phyloP scores from a whole-genome alignment of 345 rosid genomes.

The Firmiana major region DNA sequence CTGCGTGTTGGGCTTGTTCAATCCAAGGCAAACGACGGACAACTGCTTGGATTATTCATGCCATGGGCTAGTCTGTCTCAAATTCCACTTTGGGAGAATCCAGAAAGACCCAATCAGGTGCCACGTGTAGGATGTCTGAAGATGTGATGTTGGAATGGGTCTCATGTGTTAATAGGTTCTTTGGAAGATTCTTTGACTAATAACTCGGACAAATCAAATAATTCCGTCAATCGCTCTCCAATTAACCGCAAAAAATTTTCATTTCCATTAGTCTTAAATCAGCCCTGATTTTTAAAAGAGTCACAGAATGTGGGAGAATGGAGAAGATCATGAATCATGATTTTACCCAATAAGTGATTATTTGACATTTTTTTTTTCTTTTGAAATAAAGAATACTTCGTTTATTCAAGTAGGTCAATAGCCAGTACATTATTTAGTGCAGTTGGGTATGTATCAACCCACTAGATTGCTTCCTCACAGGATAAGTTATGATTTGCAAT shows the following conservation, averaged over 20 bases:
- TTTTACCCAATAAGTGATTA: not conserved
- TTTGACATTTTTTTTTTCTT: no score
- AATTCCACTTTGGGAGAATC: not conserved
- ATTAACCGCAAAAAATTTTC: not conserved
- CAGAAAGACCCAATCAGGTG: not conserved
- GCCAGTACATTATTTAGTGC: no score
- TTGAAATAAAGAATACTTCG: no score
- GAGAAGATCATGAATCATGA: not conserved
- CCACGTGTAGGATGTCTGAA: not conserved
- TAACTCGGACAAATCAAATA: not conserved
- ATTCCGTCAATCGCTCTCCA: not conserved
- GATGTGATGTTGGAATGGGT: not conserved
- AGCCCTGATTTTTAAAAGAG: no score
- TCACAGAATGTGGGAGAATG: not conserved
- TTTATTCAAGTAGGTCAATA: no score
- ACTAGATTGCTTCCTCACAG: no score
- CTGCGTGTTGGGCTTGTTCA: slow-evolving; percentile 8
- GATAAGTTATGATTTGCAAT: no score
- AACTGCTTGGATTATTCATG: no score
- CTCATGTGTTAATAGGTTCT: not conserved
- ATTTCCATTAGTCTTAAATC: not conserved
- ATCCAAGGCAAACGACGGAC: not conserved
- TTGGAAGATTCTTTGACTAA: not conserved
- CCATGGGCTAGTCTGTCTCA: no score
- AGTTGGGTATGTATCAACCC: no score